Evolutionary conservation across 495 filamentous ascomycete species (phyloP).

Genomic region (Aspergillus bridgeri): DNA sequence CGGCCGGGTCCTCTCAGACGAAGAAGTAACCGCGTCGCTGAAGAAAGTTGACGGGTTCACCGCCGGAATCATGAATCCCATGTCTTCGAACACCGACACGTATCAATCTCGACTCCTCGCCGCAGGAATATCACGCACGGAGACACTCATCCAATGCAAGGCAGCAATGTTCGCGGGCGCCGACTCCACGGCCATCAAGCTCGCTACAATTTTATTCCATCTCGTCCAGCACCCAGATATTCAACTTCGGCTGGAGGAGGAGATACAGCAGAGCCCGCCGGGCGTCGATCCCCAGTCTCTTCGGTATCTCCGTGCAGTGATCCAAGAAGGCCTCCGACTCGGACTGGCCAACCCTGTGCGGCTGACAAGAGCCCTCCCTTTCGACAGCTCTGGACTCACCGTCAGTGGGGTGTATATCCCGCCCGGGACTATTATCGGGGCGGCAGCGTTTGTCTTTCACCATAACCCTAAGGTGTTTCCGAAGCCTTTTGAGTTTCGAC

Average conservation of each 20-base stretch:
- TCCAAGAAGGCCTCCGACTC: conserved; percentile 1
- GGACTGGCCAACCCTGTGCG: conserved; percentile 3
- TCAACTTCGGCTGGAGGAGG: not conserved
- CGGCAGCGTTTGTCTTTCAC: not conserved
- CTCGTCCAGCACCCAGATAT: not conserved
- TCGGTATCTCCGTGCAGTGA: conserved; percentile 1
- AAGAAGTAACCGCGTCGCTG: too few relatives aligned
- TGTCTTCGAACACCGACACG: too few relatives aligned
- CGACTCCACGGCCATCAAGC: conserved; percentile 1
- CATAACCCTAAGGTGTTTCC: conserved; percentile 4
- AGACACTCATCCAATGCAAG: not conserved
- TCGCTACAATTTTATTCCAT: conserved; percentile 7
- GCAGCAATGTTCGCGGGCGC: conserved; percentile 4
- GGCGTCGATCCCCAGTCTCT: not conserved
- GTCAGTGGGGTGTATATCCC: not conserved
- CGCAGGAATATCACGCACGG: not conserved
- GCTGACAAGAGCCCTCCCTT: not conserved
- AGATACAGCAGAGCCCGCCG: not conserved
- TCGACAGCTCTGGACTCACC: not conserved
- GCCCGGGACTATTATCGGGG: not conserved
- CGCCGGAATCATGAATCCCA: too few relatives aligned
- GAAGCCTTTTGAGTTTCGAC: conserved; percentile 1
- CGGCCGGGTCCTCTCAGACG: too few relatives aligned
- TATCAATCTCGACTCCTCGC: conserved; percentile 1
- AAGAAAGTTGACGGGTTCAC: too few relatives aligned